Evolutionary conservation across 345 rosid species (phyloP).

Genomic region (Eucalyptus sp.): DNA sequence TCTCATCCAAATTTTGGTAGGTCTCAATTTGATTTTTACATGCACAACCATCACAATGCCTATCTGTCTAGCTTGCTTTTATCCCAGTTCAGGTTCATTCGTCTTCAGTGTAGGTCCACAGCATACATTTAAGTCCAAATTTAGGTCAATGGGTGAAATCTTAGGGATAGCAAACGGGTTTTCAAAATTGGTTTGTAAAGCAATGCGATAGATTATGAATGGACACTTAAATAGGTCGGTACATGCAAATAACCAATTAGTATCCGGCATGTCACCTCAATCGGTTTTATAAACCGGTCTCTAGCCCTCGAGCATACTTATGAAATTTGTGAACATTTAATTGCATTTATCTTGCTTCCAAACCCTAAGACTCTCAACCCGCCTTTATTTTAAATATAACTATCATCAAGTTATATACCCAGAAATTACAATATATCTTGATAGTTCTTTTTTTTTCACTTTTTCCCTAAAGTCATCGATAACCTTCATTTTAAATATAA

Average conservation of each 20-base stretch:
- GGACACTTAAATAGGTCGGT: not conserved
- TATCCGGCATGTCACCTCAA: not conserved
- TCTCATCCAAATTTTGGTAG: slow-evolving; percentile 43
- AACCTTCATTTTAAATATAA: not conserved
- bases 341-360: not conserved
- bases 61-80: not conserved
- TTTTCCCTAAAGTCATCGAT: not conserved
- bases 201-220: not conserved
- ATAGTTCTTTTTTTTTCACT: not conserved
- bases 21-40: not conserved
- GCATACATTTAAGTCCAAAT: not conserved
- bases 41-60: not conserved
- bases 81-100: not conserved
- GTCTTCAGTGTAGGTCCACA: not conserved
- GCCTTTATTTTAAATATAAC: not conserved
- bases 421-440: not conserved
- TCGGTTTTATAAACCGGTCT: not conserved
- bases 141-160: not conserved
- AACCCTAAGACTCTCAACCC: not conserved
- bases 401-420: not conserved
- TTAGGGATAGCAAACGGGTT: not conserved
- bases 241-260: not conserved
- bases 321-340: not conserved
- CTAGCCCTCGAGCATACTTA: not conserved
- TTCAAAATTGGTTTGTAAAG: not conserved